A percentile compares a stretch with the other conserved stretches of the same genome.
These are phyloP conservation scores for Chenopodium suecicum DNA, from an alignment of 148 eudicot genomes.

Conservation along the genomic window DNA sequence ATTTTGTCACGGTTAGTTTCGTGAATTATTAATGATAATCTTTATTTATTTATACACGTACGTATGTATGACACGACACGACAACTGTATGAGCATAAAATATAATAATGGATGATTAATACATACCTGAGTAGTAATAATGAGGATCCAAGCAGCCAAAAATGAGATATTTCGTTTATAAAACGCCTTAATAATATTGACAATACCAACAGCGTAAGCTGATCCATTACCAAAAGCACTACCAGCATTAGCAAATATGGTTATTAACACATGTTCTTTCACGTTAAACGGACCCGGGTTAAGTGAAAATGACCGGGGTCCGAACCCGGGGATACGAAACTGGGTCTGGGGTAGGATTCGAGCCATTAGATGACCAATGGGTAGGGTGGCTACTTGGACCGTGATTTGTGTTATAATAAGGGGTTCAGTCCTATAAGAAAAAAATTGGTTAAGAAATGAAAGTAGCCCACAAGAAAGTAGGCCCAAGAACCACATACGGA, in stretches of 20 bases:
- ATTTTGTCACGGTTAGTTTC: too few species aligned
- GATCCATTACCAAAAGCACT: conserved; percentile 80
- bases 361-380: conserved; percentile 74
- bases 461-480: conserved; percentile 64
- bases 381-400: conserved; percentile 72
- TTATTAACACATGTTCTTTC: conserved; percentile 87
- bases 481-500: conserved; percentile 93
- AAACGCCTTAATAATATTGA: conserved; percentile 74
- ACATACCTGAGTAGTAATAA: conserved; percentile 88
- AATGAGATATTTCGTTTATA: conserved; percentile 68
- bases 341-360: conserved; percentile 44
- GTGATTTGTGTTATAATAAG: conserved; percentile 79
- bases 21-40: too few species aligned
- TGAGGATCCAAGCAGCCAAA: conserved; percentile 82
- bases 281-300: conserved; percentile 95
- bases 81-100: too few species aligned
- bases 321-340: conserved; percentile 67
- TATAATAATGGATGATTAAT: not conserved
- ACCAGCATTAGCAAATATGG: conserved; percentile 89
- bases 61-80: too few species aligned
- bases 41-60: too few species aligned
- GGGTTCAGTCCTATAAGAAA: conserved; percentile 81
- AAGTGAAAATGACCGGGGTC: conserved; percentile 49
- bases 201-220: conserved; percentile 79
- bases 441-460: conserved; percentile 87